These are phyloP conservation scores for Theobroma cacao DNA, from an alignment of 345 rosid genomes.

Conservation along the genomic window DNA sequence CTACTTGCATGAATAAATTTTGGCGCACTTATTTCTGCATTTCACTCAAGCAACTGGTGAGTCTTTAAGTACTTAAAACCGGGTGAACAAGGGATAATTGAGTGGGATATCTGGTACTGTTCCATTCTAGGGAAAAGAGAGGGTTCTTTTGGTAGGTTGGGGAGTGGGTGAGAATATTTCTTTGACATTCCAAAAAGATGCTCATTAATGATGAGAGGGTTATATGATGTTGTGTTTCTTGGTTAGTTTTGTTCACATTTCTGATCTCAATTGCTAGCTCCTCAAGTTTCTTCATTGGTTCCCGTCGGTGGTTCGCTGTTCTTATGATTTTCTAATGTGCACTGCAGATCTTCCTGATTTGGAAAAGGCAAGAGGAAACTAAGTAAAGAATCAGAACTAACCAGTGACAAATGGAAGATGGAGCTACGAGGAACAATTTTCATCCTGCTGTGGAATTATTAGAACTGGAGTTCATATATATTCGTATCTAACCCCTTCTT, in stretches of 20 bases:
- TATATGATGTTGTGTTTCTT: neutral
- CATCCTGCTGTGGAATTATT: neutral
- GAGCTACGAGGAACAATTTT: neutral
- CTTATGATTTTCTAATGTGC: neutral
- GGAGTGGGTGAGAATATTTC: neutral
- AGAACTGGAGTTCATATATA: neutral
- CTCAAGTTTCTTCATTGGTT: neutral
- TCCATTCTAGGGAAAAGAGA: neutral
- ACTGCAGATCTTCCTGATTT: conserved; percentile 91
- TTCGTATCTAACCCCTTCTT: neutral
- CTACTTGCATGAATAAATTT: neutral
- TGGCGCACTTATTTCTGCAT: neutral
- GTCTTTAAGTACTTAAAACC: neutral
- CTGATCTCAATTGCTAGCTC: neutral
- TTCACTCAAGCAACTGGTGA: neutral
- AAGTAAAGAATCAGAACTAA: conserved; percentile 4
- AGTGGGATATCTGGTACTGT: neutral
- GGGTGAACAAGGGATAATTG: neutral
- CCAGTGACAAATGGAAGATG: conserved; percentile 1
- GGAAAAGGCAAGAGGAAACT: conserved; percentile 80
- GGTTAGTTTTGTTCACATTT: neutral
- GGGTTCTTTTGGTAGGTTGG: neutral
- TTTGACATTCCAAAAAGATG: neutral
- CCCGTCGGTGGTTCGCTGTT: neutral
- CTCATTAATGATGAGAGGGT: neutral